Evolutionary conservation across 768 basidiomycete species (phyloP).

Genomic region (Lyophyllum atratum): DNA sequence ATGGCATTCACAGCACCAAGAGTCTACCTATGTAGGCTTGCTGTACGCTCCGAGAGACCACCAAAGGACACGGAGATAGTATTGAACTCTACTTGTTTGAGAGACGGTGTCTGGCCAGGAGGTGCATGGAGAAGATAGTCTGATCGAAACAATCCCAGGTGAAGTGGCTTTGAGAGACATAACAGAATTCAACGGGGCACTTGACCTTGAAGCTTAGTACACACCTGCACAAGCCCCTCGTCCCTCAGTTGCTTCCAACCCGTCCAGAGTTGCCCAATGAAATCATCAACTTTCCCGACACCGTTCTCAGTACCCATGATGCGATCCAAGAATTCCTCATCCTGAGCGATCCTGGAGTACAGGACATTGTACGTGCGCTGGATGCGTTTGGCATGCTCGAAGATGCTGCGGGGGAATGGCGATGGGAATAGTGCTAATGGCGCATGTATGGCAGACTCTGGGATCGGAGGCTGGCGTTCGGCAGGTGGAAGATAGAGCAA

Average conservation of each 20-base stretch:
- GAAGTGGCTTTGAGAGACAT: slow-evolving; percentile 59
- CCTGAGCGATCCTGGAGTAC: slow-evolving; percentile 82
- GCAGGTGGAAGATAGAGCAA: slow-evolving; percentile 76
- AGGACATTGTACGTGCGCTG: slow-evolving; percentile 83
- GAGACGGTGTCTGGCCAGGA: slow-evolving; percentile 31
- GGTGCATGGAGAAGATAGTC: slow-evolving; percentile 87
- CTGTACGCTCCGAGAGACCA: slow-evolving; percentile 63
- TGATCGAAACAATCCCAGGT: slow-evolving; percentile 91
- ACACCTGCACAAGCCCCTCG: slow-evolving; percentile 53
- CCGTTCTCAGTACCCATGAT: slow-evolving; percentile 82
- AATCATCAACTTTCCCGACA: slow-evolving; percentile 82
- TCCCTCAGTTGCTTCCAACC: slow-evolving; percentile 81
- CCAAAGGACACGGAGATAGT: slow-evolving; percentile 95
- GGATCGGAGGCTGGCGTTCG: slow-evolving; percentile 46
- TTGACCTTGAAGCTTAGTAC: slow-evolving; percentile 2
- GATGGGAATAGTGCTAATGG: slow-evolving; percentile 89
- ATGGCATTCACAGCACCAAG: not conserved
- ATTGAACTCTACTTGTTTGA: slow-evolving; percentile 99
- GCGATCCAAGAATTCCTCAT: slow-evolving; percentile 76
- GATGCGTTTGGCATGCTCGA: slow-evolving; percentile 61
- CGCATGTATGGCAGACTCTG: slow-evolving; percentile 84
- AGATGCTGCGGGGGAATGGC: slow-evolving; percentile 76
- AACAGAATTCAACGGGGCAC: not conserved
- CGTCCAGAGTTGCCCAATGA: slow-evolving; percentile 83
- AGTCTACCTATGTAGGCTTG: slow-evolving; percentile 75